Conservation (phyloP, 345 rosid genomes). For the Eucalyptus marginata region DNA sequence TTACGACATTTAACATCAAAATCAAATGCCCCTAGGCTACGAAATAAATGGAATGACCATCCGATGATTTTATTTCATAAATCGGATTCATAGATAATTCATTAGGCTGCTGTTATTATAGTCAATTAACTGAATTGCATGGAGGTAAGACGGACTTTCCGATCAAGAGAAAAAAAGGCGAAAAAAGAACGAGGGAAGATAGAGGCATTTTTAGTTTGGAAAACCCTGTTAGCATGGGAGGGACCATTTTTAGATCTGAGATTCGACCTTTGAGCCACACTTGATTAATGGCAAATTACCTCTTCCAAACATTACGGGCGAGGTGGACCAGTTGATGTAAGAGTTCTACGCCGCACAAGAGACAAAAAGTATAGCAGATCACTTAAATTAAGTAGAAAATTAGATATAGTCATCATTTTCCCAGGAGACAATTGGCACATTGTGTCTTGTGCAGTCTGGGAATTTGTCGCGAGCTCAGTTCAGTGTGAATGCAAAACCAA, state of each 20-base stretch:
- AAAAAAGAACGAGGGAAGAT: not conserved
- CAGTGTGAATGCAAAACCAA: not conserved
- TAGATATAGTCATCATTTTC: not conserved
- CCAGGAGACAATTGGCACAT: not conserved
- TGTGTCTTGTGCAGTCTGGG: not conserved
- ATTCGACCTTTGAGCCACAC: not conserved
- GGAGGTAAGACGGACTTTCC: not conserved
- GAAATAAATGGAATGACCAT: not conserved
- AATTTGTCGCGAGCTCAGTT: not conserved
- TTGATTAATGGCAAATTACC: not conserved
- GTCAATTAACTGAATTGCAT: not conserved
- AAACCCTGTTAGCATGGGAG: not conserved
- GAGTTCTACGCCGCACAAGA: not conserved
- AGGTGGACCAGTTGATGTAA: not conserved
- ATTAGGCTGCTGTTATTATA: not conserved
- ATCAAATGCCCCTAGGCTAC: not conserved
- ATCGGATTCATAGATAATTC: not conserved
- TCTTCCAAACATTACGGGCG: not conserved
- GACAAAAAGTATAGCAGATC: not conserved
- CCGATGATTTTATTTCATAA: not conserved
- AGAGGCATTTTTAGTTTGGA: not conserved
- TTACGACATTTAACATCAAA: not conserved
- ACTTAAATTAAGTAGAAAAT: not conserved
- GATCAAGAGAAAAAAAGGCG: not conserved
- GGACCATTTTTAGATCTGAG: not conserved